Evolutionary conservation across 306 rosid species (phyloP).

Genomic region (Fagus crenata): DNA sequence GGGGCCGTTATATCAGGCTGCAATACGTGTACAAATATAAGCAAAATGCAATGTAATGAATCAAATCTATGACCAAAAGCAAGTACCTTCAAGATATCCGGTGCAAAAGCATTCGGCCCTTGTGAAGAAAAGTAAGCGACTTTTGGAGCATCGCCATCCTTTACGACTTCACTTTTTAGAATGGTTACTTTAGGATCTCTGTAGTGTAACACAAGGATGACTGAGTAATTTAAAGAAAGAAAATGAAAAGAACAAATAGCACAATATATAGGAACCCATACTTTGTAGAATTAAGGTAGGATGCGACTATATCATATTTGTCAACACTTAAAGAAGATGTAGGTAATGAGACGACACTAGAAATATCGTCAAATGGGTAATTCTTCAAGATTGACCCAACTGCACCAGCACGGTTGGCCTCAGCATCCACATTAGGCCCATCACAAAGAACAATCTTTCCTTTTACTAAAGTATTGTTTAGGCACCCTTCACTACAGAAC

Average conservation of each 20-base stretch:
- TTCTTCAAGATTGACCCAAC: neutral
- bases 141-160: neutral
- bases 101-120: neutral
- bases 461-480: neutral
- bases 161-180: neutral
- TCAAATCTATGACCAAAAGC: neutral
- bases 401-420: neutral
- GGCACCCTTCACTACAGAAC: neutral
- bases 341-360: neutral
- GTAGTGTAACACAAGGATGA: too few relatives aligned
- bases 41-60: slow-evolving; percentile 1
- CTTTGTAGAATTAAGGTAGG: slow-evolving; percentile 16
- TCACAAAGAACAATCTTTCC: neutral
- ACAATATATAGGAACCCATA: neutral
- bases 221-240: too few relatives aligned
- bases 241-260: neutral
- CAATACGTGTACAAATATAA: neutral
- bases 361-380: neutral
- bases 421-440: neutral
- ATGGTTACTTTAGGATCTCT: neutral
- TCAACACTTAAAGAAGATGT: neutral
- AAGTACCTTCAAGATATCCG: neutral
- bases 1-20: slow-evolving; percentile 44
- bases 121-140: neutral
- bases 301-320: neutral